Evolutionary conservation across 257 asterid species (phyloP), one percentile per base, ranked within the genome.

Genomic region (Gentiana dahurica): DNA sequence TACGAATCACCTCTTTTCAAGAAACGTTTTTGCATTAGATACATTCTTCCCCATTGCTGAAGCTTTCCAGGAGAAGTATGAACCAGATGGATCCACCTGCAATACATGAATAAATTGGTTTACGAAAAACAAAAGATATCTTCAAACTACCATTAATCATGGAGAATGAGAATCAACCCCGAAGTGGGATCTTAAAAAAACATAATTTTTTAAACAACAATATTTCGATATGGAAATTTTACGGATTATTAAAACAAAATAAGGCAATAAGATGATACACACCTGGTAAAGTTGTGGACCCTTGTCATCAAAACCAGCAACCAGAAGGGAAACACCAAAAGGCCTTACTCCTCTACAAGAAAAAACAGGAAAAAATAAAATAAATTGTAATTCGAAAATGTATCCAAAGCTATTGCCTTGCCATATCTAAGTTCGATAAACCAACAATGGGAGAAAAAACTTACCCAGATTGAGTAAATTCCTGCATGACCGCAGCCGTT

Each of bases 11-110:
- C 99, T 83, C 77, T 92, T 92, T 69, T 92, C 99, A 56, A 88
- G 89, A 77, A 92, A 92, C 3, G 99, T 88, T 77, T 92, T 92
- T 32, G 99, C 99, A 56, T 92, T 92, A 51, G 99, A 88, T 52
- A 92, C 99, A 76, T 92, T 92, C 82, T 92, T 92, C 44, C 99
- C 99, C 99, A 92, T 85, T 64, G 99, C 99, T 38, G 99, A 92
- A 73, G 99, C 99, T 75, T 92, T 92, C 99, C 99, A 92, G 38
- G 97, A 92, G 71, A 88, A 92, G 73, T 92, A 92, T 4, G 99
- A 92, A 57, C 99, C 99, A 4, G 99, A 92, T 56, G 99, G 99
- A 78, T 92, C 99, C 70, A 92, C 99, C 99, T 74, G 62, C 8
- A 61, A 54, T 12, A 57, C 50, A 41, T 52, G 54, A 34, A 36